Percentiles rank a stretch among this genome's conserved stretches.
Conservation (phyloP, 495 filamentous ascomycete genomes). For the Letharia columbiana region DNA sequence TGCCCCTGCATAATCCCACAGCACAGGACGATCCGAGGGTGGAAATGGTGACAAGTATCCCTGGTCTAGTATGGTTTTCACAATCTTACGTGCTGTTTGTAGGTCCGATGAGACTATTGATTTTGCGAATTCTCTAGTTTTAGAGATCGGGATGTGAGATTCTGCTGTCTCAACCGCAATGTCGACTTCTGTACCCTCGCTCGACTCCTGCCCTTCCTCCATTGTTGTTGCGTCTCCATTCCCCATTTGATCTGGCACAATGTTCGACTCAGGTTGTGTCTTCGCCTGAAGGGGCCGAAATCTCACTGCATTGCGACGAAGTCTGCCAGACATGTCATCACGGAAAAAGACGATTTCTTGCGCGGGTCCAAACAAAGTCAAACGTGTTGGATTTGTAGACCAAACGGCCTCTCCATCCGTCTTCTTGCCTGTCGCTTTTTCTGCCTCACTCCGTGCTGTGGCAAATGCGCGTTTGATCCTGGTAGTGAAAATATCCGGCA, state of each 20-base stretch:
- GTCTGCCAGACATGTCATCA: conserved; percentile 70
- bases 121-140: conserved; percentile 19
- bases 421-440: conserved; percentile 34
- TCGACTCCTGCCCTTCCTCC: conserved; percentile 22
- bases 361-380: conserved; percentile 73
- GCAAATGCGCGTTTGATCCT: conserved; percentile 72
- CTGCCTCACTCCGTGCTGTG: conserved; percentile 58
- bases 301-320: conserved; percentile 64
- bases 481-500: conserved; percentile 84
- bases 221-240: conserved; percentile 25
- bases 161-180: conserved; percentile 19
- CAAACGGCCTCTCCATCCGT: conserved; percentile 66
- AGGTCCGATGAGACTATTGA: conserved; percentile 41
- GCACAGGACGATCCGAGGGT: conserved; percentile 60
- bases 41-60: conserved; percentile 82
- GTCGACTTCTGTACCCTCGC: conserved; percentile 43
- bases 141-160: conserved; percentile 20
- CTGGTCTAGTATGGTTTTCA: conserved; percentile 91
- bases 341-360: conserved; percentile 81
- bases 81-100: conserved; percentile 64
- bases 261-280: conserved; percentile 12
- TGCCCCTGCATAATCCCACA: conserved; percentile 75
- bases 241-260: neutral
- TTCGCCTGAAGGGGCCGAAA: conserved; percentile 31
- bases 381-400: conserved; percentile 75